Base-by-base conservation (phyloP, 345 rosid genomes). In the Barbarea vulgaris region DNA sequence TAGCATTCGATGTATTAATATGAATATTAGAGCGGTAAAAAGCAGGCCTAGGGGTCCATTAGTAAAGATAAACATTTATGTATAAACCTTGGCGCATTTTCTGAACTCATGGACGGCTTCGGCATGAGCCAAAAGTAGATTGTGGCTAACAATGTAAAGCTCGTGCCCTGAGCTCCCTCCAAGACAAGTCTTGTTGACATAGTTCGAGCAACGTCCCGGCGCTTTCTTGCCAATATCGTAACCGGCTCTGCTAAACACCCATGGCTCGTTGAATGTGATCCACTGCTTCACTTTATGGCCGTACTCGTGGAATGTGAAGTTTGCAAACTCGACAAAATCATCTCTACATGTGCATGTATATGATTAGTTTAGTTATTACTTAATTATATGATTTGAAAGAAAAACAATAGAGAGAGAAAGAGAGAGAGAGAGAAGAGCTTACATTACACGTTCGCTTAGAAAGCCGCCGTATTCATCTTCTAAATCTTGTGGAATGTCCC, bases 251-350 rank as follows among this genome's bases (percentile, higher is more conserved):
- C 75, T 69, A 47, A 36, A 76, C 28, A 46, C 59, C 74, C 31
- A 66, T 60, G 87, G 87, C 30, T 84, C 85, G 21, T 84, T 84
- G 36, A 84, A 27, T 8, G 85, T 82, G 52, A 73, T 78, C 85
- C 87, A 84, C 8, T 78, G 67, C 50, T 82, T 82, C 14, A 84
- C 83, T 70, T 81, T 64, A n/a, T 84, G 84, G 12, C 87, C 87
- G 22, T 58, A 70, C 54, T 36, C 44, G 63, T 70, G 37, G 47
- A 70, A 70, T 8, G 52, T 30, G 46, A 70, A 70, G 33, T 65
- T 54, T 7, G 62, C 28, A 37, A 39, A 70, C 33, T 70, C 75
- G 0, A 12, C 37, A 58, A 70, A 70, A 58, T 70, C 75, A 6
- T 70, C 18, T 28, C 75, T 70, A 33, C 7, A 19, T 57, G 6